Evolutionary conservation across 257 asterid species (phyloP), one percentile per base, ranked within the genome.

Genomic region (Pogostemon cablin): DNA sequence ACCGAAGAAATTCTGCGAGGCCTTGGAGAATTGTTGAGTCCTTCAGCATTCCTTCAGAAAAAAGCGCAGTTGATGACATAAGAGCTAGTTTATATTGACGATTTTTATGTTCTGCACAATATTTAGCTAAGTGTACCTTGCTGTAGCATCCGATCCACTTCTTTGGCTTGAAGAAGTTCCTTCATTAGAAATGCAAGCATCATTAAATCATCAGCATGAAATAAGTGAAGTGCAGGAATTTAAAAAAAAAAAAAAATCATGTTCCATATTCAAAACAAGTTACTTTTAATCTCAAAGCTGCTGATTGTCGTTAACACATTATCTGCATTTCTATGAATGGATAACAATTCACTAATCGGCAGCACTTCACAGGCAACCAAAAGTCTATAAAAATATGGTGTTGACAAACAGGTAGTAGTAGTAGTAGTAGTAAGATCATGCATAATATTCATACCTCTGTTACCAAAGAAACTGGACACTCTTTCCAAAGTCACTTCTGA

Each of bases 401-500:
- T 43, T 43, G 3, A 43, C 48, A 7, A 43, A 43, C 7, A 43
- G 7, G 3, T 43, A 6, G 10, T 6, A 43, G 48, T 43, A 6
- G 10, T 6, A 43, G 48, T 43, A 3, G 0, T 25, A 25, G 32
- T 11, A 11, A n/a, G 59, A 4, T 67, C 65, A 65, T 42, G 72
- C 79, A 73, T 17, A 57, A 3, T 41, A 48, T 68, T 43, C 67
- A 63, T 83, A 95, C 99, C 99, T 90, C 58, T 85, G 68, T 54
- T 75, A 47, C 96, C 86, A 43, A 89, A 71, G 65, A 87, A 80
- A 74, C 86, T 81, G 74, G 98, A 88, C 81, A 91, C 73, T 67
- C 83, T 84, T 55, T 84, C 93, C 55, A 95, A 71, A 17, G 93
- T 87, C 67, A 76, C 78, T 84, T 91, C 98, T 59, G 99, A 90